A percentile compares a stretch with the other conserved stretches of the same genome.
These are phyloP conservation scores for Antitrichia curtipendula DNA, from an alignment of 225 moss, liverwort and hornwort genomes.

Conservation along the genomic window DNA sequence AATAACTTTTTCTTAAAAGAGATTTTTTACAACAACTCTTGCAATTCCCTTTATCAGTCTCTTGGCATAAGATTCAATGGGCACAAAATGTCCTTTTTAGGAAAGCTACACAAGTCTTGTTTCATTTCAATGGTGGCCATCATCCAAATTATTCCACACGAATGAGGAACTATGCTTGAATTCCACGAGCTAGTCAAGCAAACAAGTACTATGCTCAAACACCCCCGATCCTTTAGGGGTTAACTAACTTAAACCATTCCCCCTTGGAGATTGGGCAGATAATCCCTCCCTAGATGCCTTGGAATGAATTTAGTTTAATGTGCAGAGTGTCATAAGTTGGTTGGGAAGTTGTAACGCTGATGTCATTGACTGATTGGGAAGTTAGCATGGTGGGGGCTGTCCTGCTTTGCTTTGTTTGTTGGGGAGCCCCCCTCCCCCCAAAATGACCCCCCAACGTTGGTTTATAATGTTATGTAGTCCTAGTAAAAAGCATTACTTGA, in stretches of 20 bases:
- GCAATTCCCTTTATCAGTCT: fast-evolving
- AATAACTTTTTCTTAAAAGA: not conserved
- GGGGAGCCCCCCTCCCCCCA: no score
- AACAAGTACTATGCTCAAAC: no score
- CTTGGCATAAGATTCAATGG: fast-evolving
- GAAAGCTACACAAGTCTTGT: no score
- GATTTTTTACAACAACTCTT: fast-evolving
- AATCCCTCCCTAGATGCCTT: not conserved
- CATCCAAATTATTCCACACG: no score
- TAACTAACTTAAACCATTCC: no score
- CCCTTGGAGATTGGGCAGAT: not conserved
- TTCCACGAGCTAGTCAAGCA: no score
- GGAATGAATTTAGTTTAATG: not conserved
- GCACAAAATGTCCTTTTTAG: not conserved
- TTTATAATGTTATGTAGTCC: no score
- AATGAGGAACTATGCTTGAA: no score
- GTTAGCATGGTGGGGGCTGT: no score
- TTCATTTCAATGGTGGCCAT: no score
- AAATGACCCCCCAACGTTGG: no score
- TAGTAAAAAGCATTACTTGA: not conserved
- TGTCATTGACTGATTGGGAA: not conserved
- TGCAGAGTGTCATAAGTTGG: not conserved
- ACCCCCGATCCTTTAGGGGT: not conserved
- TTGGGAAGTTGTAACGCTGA: not conserved
- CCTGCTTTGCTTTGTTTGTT: no score